Evolutionary conservation across 1,139 yeast genomes (phyloP), one percentile per base, ranked within the genome.

Genomic region (Torulaspora pretoriensis): DNA sequence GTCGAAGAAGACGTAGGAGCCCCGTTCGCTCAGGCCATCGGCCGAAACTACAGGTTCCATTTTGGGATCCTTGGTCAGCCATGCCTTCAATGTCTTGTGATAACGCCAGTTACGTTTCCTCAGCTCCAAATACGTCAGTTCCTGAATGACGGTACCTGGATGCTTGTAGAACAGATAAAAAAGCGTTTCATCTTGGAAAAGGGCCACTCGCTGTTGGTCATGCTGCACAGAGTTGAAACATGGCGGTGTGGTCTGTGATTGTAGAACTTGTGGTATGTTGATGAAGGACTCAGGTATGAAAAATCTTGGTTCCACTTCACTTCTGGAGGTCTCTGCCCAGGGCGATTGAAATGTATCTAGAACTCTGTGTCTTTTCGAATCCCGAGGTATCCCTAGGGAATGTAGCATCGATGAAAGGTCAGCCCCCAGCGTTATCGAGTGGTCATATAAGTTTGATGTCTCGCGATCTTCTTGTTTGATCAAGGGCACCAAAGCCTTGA

Each of bases 1-100:
- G 61, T 94, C 98, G 64, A 94, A 94, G 65, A 94, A 92, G 37
- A 90, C 83, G 64, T 92, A 94, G n/a, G 90, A 83, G 2, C 98
- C 97, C 52, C 92, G 80, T 68, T 94, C 98, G 40, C 92, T 89
- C 52, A 85, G 86, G 2, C 65, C 67, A 44, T 64, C 68, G 43
- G 82, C 84, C 25, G 88, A 80, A 45, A 88, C 89, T 12, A 87
- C 78, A 0, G 97, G 97, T 63, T 92, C 97, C 51, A 83, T 81
- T 57, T 81, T 78, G 32, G 96, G 87, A 60, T 90, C 97, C 67
- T 92, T 94, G 12, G 98, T 92, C 49, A 94, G 71, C 98, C 98
- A 94, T 39, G 94, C 89, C 68, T 90, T 95, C 47, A 92, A 77
- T 51, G 88, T 96, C 68, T 90, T 92, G 68, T 94, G 98, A 61